These are phyloP conservation scores for Xylariomycetidae sp. DNA, from an alignment of 2,329 filamentous ascomycete species.

Conservation along the genomic window DNA sequence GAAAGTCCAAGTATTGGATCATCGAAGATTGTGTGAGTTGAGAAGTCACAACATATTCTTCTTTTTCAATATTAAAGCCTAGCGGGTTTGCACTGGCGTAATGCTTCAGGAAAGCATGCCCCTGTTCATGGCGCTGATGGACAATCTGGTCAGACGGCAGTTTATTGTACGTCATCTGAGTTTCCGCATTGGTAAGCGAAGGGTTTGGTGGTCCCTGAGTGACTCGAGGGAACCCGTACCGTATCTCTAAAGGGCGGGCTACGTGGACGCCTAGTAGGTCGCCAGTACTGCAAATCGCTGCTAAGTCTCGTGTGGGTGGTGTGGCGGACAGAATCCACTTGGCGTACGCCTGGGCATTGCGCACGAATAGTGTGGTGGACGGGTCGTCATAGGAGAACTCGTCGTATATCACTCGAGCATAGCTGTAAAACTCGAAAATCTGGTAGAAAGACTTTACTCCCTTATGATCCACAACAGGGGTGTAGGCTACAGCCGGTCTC, in stretches of 20 bases:
- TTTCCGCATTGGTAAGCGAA: slow-evolving; percentile 28
- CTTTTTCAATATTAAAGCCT: slow-evolving; percentile 16
- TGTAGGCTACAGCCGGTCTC: no score
- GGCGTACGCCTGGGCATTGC: slow-evolving; percentile 23
- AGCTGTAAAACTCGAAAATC: slow-evolving; percentile 34
- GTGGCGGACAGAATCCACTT: slow-evolving; percentile 43
- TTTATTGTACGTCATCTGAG: slow-evolving; percentile 26
- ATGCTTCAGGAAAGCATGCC: slow-evolving; percentile 22
- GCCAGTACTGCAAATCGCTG: slow-evolving; percentile 31
- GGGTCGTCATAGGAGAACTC: slow-evolving; percentile 38
- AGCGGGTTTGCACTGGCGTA: slow-evolving; percentile 29
- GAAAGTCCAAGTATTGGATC: slow-evolving; percentile 23
- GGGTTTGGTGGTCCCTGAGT: slow-evolving; percentile 27
- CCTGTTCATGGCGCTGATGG: slow-evolving; percentile 30
- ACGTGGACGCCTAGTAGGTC: slow-evolving; percentile 34
- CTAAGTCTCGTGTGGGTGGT: slow-evolving; percentile 31
- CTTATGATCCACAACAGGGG: no score
- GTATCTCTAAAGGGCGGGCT: slow-evolving; percentile 27
- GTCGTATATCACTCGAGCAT: slow-evolving; percentile 35
- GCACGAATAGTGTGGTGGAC: slow-evolving; percentile 28
- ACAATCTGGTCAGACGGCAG: slow-evolving; percentile 30
- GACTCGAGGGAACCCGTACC: slow-evolving; percentile 30
- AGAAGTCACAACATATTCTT: slow-evolving; percentile 22
- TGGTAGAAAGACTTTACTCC: neutral
- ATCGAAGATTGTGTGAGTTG: slow-evolving; percentile 18